Evolutionary conservation across 176 grass and related monocot species (phyloP), one percentile per base, ranked within the genome.

Genomic region (Musa itinerans): DNA sequence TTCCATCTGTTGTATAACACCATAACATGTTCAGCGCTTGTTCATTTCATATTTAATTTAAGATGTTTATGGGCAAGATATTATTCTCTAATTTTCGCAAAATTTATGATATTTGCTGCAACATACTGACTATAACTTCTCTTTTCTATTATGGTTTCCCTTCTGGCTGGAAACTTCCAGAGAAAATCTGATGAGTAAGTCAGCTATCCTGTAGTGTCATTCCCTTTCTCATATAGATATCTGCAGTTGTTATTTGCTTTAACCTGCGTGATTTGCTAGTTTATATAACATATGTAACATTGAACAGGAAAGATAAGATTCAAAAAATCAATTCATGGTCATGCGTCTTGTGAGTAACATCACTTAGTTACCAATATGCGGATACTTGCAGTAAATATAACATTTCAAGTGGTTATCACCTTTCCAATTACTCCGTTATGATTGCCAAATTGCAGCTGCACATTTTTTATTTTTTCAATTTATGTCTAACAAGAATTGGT

Each of bases 141-240:
- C 86, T 55, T 81, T 73, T 83, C 19, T 79, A 43, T 43, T 79
- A 66, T 78, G 76, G 62, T 78, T 61, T 82, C 71, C 74, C 68
- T 84, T 86, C 14, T 66, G 64, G 73, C 55, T 83, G 57, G 77
- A 83, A 53, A 68, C 76, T 61, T 88, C 58, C 88, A 98, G 94
- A 93, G 84, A 90, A 98, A 91, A 80, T 87, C 94, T 74, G 94
- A 98, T 61, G 94, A 98, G 94, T 98, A 98, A 93, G 94, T 93
- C 29, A 72, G 53, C 65, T 61, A 68, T 80, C 83, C 56, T 81
- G 22, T 43, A 12, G 48, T 64, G 50, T 61, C 5, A 66, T 74
- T 12, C 20, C 11, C 19, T 22, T 57, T 43, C 57, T 81, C 29
- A 81, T 68, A 61, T 50, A 70, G 23, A 55, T 57, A 17, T 29